Percentiles rank a stretch among this genome's conserved stretches.
Conservation (phyloP, 2,329 filamentous ascomycete species). For the Achaetomium macrosporum region DNA sequence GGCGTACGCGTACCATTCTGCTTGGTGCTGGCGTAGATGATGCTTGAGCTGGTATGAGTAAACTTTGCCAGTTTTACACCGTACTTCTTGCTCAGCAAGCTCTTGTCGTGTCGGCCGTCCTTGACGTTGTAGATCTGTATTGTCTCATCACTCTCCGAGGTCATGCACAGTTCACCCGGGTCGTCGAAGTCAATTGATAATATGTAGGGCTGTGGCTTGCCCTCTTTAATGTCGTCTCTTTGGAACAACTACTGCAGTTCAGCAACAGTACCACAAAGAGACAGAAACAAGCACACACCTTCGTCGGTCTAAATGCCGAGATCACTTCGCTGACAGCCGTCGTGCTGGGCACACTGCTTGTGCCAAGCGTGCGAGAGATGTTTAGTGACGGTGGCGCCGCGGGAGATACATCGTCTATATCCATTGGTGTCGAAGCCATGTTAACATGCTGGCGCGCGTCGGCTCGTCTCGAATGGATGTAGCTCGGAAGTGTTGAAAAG, state of each 20-base stretch:
- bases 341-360: slow-evolving; percentile 37
- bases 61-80: slow-evolving; percentile 91
- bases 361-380: slow-evolving; percentile 43
- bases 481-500: not conserved
- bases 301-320: slow-evolving; percentile 69
- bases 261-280: not conserved
- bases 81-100: slow-evolving; percentile 91
- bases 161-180: slow-evolving; percentile 85
- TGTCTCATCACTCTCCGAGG: slow-evolving; percentile 87
- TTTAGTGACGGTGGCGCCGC: slow-evolving; percentile 42
- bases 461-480: not conserved
- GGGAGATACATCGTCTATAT: slow-evolving; percentile 43
- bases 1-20: slow-evolving; percentile 59
- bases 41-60: slow-evolving; percentile 83
- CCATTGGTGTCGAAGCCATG: slow-evolving; percentile 54
- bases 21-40: slow-evolving; percentile 94
- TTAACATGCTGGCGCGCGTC: slow-evolving; percentile 2
- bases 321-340: slow-evolving; percentile 75
- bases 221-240: slow-evolving; percentile 50
- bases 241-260: slow-evolving; percentile 47
- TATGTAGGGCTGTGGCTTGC: slow-evolving; percentile 54
- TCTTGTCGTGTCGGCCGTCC: slow-evolving; percentile 84
- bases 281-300: slow-evolving; percentile 46
- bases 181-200: slow-evolving; percentile 96
- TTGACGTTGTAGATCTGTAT: slow-evolving; percentile 93